Conservation (phyloP, 805 yeast species). For the Kurtzmaniella fragi region DNA sequence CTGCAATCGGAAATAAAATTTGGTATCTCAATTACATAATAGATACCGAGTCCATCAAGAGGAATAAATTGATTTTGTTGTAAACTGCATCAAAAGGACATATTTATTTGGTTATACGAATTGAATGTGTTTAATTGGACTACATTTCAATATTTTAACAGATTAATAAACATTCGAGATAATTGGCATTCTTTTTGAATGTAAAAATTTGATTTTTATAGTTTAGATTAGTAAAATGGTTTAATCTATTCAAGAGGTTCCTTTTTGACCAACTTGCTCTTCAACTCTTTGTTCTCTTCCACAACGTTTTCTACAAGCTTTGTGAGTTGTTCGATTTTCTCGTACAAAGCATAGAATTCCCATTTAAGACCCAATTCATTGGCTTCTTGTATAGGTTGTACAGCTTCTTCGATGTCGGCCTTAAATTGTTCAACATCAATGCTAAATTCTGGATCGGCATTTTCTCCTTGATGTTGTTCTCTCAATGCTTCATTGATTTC, state of each 20-base stretch:
- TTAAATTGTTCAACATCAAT: constrained; percentile 48
- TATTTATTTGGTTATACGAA: too few species aligned
- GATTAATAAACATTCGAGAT: too few species aligned
- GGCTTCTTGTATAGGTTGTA: constrained; percentile 59
- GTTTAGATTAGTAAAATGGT: background rate
- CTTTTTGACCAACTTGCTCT: constrained; percentile 8
- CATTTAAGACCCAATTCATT: constrained; percentile 52
- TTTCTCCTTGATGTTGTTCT: constrained; percentile 59
- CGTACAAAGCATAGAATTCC: constrained; percentile 55
- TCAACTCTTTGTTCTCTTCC: constrained; percentile 26
- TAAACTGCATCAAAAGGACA: too few species aligned
- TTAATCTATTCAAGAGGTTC: background rate
- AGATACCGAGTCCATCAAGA: too few species aligned
- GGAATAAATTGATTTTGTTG: too few species aligned
- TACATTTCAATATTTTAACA: too few species aligned
- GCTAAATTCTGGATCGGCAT: constrained; percentile 63
- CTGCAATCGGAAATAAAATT: too few species aligned
- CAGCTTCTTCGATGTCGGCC: constrained; percentile 40
- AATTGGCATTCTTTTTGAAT: too few species aligned
- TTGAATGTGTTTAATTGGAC: too few species aligned
- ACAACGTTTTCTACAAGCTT: constrained; percentile 34
- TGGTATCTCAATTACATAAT: too few species aligned
- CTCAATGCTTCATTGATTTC: constrained; percentile 35
- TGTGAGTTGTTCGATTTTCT: constrained; percentile 45
- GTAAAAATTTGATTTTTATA: too few species aligned